Evolutionary conservation across 176 grass and related monocot species (phyloP), one percentile per base, ranked within the genome.

Genomic region (Musa beccarii): DNA sequence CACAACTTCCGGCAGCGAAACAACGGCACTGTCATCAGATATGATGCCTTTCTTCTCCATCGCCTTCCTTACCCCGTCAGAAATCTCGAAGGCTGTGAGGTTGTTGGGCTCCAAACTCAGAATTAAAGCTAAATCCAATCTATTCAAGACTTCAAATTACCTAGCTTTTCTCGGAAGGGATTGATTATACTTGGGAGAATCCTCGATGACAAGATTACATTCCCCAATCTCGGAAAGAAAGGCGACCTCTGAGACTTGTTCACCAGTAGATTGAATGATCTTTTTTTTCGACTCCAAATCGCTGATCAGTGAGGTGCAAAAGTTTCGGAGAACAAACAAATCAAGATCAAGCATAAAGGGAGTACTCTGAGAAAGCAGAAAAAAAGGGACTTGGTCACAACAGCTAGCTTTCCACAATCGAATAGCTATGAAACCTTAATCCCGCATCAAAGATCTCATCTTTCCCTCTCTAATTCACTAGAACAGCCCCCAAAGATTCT

Each of bases 31-130:
- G 22, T 91, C 90, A 25, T 89, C 88, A 75, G 91, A 69, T 16
- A 73, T 87, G 10, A 91, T 89, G 13, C 90, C 88, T 66, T 91
- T 98, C 49, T 82, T 82, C 81, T 84, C 88, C 90, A 98, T 93
- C 23, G 65, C 22, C 71, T 84, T 82, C 50, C 82, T 89, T 9
- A 93, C 68, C 63, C 88, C 87, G 65, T 93, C 82, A 9, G 84
- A 87, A n/a, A 93, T 76, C 34, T 93, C 95, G 22, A 91, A 62
- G 2, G 88, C 95, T 0, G 86, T 85, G 29, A 86, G 78, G 17
- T 93, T 93, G 63, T 89, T 89, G 0, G 90, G 95, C 75, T 98
- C 95, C 71, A 78, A 76, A 57, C 67, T 75, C 7, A 98, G 82
- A 68, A 91, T 86, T 75, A 73, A 89, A 1, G 88, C 95, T 61